These are phyloP conservation scores for Xylaria bambusicola DNA, from an alignment of 495 filamentous ascomycete genomes.

Conservation along the genomic window DNA sequence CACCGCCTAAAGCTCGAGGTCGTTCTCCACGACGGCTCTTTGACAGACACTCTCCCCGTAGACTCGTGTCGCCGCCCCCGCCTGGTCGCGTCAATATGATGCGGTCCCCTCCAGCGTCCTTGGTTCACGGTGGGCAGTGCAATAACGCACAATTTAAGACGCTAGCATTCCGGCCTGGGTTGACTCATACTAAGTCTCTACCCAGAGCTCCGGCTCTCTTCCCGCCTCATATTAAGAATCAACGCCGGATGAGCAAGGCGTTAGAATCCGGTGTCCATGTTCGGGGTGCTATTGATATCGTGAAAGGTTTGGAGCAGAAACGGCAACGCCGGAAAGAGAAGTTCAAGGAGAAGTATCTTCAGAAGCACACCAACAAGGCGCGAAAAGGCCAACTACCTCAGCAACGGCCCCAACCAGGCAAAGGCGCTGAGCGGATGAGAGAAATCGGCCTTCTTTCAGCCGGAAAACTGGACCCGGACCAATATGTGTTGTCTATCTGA, in stretches of 20 bases:
- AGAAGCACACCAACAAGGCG: slow-evolving; percentile 69
- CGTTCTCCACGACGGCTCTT: slow-evolving; percentile 63
- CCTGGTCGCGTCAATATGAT: slow-evolving; percentile 19
- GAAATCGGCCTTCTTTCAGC: slow-evolving; percentile 88
- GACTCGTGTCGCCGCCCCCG: slow-evolving; percentile 66
- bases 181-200: slow-evolving; percentile 76
- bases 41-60: slow-evolving; percentile 66
- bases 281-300: slow-evolving; percentile 92
- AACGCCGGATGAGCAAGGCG: slow-evolving; percentile 29
- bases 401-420: slow-evolving; percentile 66
- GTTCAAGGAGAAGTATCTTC: slow-evolving; percentile 59
- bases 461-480: slow-evolving; percentile 71
- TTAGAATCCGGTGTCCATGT: slow-evolving; percentile 52
- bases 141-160: slow-evolving; percentile 53
- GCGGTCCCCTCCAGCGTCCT: slow-evolving; percentile 49
- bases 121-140: slow-evolving; percentile 35
- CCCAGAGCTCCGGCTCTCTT: slow-evolving; percentile 74
- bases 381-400: slow-evolving; percentile 52
- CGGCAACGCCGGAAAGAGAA: slow-evolving; percentile 88
- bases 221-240: slow-evolving; percentile 49
- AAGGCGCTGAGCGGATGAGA: slow-evolving; percentile 90
- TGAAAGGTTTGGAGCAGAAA: slow-evolving; percentile 93
- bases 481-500: slow-evolving; percentile 78
- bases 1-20: slow-evolving; percentile 48
- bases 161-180: slow-evolving; percentile 61